phyloP scores from a whole-genome alignment of 148 eudicot species.

The Chenopodium berlandieri region DNA sequence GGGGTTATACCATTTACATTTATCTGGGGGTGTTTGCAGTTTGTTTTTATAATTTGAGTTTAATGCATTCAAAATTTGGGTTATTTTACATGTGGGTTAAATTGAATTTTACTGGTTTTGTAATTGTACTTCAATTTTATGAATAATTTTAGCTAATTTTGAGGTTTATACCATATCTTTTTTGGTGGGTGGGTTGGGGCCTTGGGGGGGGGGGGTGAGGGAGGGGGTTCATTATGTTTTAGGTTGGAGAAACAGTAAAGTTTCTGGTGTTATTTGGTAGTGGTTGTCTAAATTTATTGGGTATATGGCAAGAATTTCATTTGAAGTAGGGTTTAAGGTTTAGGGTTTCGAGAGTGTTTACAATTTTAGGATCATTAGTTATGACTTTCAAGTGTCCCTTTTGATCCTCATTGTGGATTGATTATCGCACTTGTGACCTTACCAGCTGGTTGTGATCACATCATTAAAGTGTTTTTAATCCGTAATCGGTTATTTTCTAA shows the following conservation, averaged over 20 bases:
- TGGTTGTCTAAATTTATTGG: neutral
- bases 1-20: neutral
- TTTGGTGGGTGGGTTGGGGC: neutral
- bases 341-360: conserved; percentile 22
- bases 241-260: neutral
- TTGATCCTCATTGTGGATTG: neutral
- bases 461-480: neutral
- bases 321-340: conserved; percentile 10
- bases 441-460: neutral
- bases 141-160: neutral
- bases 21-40: neutral
- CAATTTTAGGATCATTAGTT: neutral
- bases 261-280: neutral
- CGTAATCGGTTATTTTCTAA: neutral
- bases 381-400: neutral
- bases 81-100: no score
- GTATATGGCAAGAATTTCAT: neutral
- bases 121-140: neutral
- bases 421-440: neutral
- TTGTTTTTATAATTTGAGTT: neutral
- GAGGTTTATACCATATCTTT: neutral
- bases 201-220: neutral
- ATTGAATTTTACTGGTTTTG: neutral
- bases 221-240: neutral
- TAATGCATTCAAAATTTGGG: neutral